phyloP scores from a whole-genome alignment of 352 stramenopile species.

The Pythium grandisporangium region DNA sequence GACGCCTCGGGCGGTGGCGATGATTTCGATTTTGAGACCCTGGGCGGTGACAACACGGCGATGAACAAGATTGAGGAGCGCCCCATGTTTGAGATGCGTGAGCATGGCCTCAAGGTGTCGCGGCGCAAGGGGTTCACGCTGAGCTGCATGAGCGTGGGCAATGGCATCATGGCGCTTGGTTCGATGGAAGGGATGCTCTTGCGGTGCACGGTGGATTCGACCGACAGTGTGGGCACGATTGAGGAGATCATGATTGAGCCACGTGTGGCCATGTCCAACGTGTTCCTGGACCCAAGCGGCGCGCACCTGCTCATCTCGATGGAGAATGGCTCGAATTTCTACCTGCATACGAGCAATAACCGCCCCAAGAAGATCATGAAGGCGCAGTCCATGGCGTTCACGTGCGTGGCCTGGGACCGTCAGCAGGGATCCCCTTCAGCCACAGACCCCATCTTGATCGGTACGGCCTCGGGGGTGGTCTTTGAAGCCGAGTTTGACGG shows the following conservation, averaged over 20 bases:
- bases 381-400: conserved; percentile 64
- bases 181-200: conserved; percentile 77
- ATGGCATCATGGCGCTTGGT: conserved; percentile 72
- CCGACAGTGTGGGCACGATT: conserved; percentile 53
- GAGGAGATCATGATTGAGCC: conserved; percentile 89
- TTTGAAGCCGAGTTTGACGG: conserved; percentile 83
- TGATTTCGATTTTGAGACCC: conserved; percentile 75
- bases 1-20: conserved; percentile 31
- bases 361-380: conserved; percentile 85
- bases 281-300: conserved; percentile 80
- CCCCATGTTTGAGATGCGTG: conserved; percentile 81
- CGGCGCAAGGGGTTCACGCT: conserved; percentile 80
- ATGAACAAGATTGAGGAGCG: conserved; percentile 57
- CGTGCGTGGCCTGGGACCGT: conserved; percentile 75
- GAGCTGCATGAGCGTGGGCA: conserved; percentile 71
- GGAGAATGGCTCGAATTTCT: conserved; percentile 86
- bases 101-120: conserved; percentile 81
- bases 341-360: conserved; percentile 62
- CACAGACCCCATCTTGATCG: conserved; percentile 67
- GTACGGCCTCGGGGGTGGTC: conserved; percentile 67
- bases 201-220: conserved; percentile 69
- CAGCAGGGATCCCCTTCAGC: conserved; percentile 50
- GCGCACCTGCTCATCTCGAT: conserved; percentile 76
- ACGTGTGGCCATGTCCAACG: conserved; percentile 66
- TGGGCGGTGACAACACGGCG: conserved; percentile 34